These are phyloP conservation scores for Aspergillus costaricaensis DNA, from an alignment of 2,329 filamentous ascomycete species.

Conservation along the genomic window DNA sequence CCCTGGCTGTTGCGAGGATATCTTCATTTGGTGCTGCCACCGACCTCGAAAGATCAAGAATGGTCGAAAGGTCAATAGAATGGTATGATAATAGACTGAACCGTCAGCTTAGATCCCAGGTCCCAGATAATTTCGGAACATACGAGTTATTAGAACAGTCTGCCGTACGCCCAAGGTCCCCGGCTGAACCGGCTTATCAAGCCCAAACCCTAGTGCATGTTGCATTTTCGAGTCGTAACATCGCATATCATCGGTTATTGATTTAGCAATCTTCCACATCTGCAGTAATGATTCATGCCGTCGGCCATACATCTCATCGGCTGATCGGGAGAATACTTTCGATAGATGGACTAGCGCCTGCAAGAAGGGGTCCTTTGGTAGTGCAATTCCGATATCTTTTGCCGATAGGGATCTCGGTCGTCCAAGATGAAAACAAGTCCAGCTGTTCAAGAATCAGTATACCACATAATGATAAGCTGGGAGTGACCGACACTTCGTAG, in stretches of 20 bases:
- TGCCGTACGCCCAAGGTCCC: constrained; percentile 46
- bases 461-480: not conserved
- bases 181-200: constrained; percentile 39
- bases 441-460: constrained; percentile 31
- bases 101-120: not conserved
- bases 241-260: constrained; percentile 35
- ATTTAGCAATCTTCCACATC: constrained; percentile 40
- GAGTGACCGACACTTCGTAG: constrained; percentile 44
- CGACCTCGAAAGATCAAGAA: constrained; percentile 50
- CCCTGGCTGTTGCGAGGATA: constrained; percentile 11
- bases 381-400: constrained; percentile 40
- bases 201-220: constrained; percentile 34
- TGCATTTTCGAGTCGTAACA: constrained; percentile 29
- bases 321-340: constrained; percentile 45
- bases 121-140: constrained; percentile 12
- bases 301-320: constrained; percentile 45
- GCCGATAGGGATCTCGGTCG: constrained; percentile 45
- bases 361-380: constrained; percentile 44
- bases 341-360: constrained; percentile 40
- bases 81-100: constrained; percentile 49
- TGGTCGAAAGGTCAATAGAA: constrained; percentile 48
- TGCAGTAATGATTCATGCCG: constrained; percentile 43
- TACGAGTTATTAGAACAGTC: constrained; percentile 44
- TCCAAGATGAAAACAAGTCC: constrained; percentile 48
- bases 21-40: constrained; percentile 37